phyloP scores from a whole-genome alignment of 78 protist genomes.

The Protostelium mycophagum region DNA sequence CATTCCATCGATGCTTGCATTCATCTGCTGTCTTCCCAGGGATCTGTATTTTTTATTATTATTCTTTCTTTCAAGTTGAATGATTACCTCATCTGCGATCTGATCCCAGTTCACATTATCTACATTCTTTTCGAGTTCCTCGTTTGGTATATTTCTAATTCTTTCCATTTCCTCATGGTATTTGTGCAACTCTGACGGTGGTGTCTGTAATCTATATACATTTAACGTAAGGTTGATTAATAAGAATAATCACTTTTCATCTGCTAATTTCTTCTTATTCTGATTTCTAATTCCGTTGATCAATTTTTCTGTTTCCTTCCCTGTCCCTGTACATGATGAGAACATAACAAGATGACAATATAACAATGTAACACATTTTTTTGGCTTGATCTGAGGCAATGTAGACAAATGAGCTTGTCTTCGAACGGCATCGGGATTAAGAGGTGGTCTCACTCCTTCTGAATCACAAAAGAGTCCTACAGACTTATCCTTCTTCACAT shows the following conservation, averaged over 20 bases:
- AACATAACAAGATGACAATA: background rate
- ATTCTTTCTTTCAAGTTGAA: background rate
- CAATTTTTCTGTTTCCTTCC: constrained; percentile 2
- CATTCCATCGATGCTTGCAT: constrained; percentile 38
- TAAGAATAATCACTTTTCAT: constrained; percentile 6
- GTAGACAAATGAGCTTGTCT: background rate
- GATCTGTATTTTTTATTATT: too few relatives aligned
- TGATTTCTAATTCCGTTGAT: constrained; percentile 28
- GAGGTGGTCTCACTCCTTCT: constrained; percentile 11
- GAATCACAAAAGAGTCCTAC: background rate
- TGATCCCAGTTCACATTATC: constrained; percentile 13
- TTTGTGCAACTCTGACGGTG: background rate
- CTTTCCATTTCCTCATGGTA: constrained; percentile 8
- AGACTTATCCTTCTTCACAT: background rate
- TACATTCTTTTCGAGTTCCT: constrained; percentile 17
- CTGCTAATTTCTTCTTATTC: constrained; percentile 16
- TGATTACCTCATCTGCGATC: background rate
- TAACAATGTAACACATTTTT: constrained; percentile 4
- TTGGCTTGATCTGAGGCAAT: constrained; percentile 37
- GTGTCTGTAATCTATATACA: background rate
- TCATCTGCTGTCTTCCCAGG: background rate
- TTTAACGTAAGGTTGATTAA: too few relatives aligned
- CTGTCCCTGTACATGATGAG: constrained; percentile 26
- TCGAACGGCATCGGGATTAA: constrained; percentile 19
- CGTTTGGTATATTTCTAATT: background rate